Evolutionary conservation across 306 rosid species (phyloP).

Genomic region (Cicer pinnatifidum): DNA sequence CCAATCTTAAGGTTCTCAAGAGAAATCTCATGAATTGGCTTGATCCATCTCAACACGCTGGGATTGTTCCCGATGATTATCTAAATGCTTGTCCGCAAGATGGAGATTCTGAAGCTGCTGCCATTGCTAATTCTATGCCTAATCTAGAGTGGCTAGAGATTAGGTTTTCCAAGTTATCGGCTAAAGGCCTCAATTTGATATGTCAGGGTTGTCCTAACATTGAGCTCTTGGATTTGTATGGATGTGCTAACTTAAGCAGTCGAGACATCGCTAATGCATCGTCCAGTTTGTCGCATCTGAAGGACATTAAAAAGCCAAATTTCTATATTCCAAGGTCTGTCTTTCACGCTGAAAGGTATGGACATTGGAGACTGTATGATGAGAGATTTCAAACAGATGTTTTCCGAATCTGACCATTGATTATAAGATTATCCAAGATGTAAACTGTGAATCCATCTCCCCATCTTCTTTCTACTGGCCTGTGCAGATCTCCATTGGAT

Average conservation of each 20-base stretch:
- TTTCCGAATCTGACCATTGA: slow-evolving; percentile 63
- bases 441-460: slow-evolving; percentile 22
- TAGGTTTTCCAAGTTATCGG: slow-evolving; percentile 71
- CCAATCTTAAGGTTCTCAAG: slow-evolving; percentile 68
- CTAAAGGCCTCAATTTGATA: slow-evolving; percentile 62
- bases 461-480: slow-evolving; percentile 31
- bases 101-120: slow-evolving; percentile 77
- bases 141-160: slow-evolving; percentile 75
- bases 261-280: slow-evolving; percentile 71
- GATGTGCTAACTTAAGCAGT: slow-evolving; percentile 74
- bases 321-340: slow-evolving; percentile 53
- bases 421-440: slow-evolving; percentile 24
- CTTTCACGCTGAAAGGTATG: slow-evolving; percentile 59
- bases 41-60: slow-evolving; percentile 70
- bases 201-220: slow-evolving; percentile 73
- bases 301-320: slow-evolving; percentile 51
- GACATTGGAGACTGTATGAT: slow-evolving; percentile 84
- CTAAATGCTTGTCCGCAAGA: slow-evolving; percentile 86
- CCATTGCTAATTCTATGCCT: slow-evolving; percentile 78
- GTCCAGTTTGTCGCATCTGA: slow-evolving; percentile 44
- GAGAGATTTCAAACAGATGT: slow-evolving; percentile 89
- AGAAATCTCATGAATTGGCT: slow-evolving; percentile 75
- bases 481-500: slow-evolving; percentile 24
- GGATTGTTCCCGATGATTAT: slow-evolving; percentile 72
- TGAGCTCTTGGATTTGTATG: slow-evolving; percentile 78